Conservation (phyloP, 2,329 filamentous ascomycete genomes). For the Fusarium bactridioides region DNA sequence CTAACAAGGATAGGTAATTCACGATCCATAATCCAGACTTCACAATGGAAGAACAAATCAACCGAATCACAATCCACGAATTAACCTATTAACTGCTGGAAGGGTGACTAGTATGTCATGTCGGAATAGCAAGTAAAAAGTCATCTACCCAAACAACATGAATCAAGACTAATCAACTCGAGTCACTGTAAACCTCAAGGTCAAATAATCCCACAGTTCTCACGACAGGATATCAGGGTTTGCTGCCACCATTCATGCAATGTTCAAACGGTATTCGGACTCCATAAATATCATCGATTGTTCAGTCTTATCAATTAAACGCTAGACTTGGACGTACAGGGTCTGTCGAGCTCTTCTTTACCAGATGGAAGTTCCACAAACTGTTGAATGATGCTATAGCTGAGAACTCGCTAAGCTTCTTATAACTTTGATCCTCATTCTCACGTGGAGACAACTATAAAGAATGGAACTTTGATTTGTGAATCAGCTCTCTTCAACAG, state of each 20-base stretch:
- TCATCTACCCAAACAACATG: not conserved
- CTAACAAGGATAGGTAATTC: not conserved
- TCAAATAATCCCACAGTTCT: not conserved
- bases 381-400: not conserved
- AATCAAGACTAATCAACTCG: not conserved
- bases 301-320: not conserved
- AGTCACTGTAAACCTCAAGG: not conserved
- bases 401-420: not conserved
- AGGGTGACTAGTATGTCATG: not conserved
- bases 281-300: not conserved
- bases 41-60: not conserved
- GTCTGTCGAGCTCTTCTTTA: not conserved
- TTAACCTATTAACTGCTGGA: not conserved
- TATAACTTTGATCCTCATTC: not conserved
- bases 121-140: not conserved
- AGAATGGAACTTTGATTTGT: not conserved
- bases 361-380: not conserved
- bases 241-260: not conserved
- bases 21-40: not conserved
- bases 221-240: not conserved
- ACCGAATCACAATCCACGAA: not conserved
- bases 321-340: not conserved
- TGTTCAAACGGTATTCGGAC: not conserved
- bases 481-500: not conserved
- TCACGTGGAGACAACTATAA: not conserved